Percentiles rank a stretch among this genome's conserved stretches.
Evolutionary conservation across 805 yeast genomes (phyloP).

Genomic region (Ogataea polymorpha): DNA sequence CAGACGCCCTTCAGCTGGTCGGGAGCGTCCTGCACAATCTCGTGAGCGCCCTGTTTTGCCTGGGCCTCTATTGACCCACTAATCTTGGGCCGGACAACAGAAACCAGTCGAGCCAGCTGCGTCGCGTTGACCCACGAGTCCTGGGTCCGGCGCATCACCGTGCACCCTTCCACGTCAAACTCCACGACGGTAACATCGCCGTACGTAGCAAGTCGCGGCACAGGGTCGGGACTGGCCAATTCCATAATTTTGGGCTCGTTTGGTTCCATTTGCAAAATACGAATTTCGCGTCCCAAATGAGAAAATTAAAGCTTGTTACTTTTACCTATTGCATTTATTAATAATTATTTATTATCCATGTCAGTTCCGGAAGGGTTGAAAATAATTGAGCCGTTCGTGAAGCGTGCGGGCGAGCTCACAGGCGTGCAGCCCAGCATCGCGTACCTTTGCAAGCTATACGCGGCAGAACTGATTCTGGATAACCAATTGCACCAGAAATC

Average conservation of each 20-base stretch:
- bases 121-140: conserved; percentile 74
- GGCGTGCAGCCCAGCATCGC: conserved; percentile 62
- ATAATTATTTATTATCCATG: conserved; percentile 4
- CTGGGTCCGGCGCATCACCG: conserved; percentile 61
- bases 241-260: background rate
- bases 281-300: conserved; percentile 8
- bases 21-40: conserved; percentile 70
- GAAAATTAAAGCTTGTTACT: no score
- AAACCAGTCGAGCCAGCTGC: conserved; percentile 65
- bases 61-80: conserved; percentile 64
- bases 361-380: conserved; percentile 31
- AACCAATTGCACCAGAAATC: conserved; percentile 56
- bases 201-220: conserved; percentile 52
- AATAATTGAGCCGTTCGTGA: conserved; percentile 46
- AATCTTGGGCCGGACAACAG: conserved; percentile 61
- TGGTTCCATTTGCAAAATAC: conserved; percentile 2
- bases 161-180: conserved; percentile 56
- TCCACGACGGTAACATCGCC: conserved; percentile 61
- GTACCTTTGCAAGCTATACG: conserved; percentile 69
- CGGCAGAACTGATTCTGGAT: conserved; percentile 67
- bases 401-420: conserved; percentile 56
- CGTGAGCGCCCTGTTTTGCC: conserved; percentile 60
- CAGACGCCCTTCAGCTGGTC: conserved; percentile 78
- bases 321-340: conserved; percentile 1
- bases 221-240: background rate